Evolutionary conservation across 1,284 basidiomycete species (phyloP).

Genomic region (Heterobasidion annosum): DNA sequence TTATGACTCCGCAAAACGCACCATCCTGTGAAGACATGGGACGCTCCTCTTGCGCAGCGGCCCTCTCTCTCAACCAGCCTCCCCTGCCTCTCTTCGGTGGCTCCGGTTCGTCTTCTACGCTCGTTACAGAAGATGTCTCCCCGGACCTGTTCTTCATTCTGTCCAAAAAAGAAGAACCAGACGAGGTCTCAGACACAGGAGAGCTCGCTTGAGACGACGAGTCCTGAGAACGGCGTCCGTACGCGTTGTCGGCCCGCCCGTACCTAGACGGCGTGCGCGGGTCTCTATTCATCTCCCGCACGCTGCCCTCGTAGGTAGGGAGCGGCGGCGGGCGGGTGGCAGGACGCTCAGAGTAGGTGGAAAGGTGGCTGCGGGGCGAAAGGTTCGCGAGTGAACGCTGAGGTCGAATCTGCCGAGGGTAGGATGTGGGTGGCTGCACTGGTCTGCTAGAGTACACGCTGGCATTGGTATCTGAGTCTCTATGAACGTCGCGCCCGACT

Average conservation of each 20-base stretch:
- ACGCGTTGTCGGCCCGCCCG: not conserved
- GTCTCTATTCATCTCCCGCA: not conserved
- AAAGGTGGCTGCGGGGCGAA: constrained; percentile 9
- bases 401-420: constrained; percentile 12
- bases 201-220: constrained; percentile 8
- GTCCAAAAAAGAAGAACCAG: constrained; percentile 17
- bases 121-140: constrained; percentile 34
- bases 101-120: constrained; percentile 26
- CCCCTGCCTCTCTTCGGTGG: constrained; percentile 5
- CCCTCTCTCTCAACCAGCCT: constrained; percentile 6
- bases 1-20: not conserved
- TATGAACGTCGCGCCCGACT: constrained; percentile 8
- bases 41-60: constrained; percentile 3
- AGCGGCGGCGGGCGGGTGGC: constrained; percentile 8
- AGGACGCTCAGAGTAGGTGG: constrained; percentile 7
- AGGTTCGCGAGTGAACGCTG: constrained; percentile 19
- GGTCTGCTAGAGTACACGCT: constrained; percentile 1
- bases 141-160: constrained; percentile 15
- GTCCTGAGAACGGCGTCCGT: constrained; percentile 6
- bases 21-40: not conserved
- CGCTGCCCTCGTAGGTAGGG: constrained; percentile 2
- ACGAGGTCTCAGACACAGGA: constrained; percentile 22
- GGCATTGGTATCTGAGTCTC: not conserved
- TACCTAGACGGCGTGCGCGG: not conserved
- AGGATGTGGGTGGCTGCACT: constrained; percentile 9